Percentiles rank a stretch among this genome's conserved stretches.
Conservation (phyloP, 1,139 yeast genomes). For the Entelexis sorbosivorans region DNA sequence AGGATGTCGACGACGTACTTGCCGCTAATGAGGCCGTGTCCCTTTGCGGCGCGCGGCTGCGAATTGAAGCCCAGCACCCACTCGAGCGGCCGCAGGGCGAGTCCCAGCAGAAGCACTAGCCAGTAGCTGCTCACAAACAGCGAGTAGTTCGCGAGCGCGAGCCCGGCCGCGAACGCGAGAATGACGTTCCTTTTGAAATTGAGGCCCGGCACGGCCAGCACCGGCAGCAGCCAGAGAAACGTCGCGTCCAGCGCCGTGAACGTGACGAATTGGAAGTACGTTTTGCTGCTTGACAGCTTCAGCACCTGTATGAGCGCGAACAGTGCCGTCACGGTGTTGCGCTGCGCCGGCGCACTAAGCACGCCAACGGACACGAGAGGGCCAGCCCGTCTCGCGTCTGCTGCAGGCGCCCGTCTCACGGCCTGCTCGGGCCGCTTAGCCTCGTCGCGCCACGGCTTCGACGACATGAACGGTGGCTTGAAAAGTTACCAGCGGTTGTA, state of each 20-base stretch:
- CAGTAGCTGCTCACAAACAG: conserved; percentile 29
- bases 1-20: conserved; percentile 73
- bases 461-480: conserved; percentile 7
- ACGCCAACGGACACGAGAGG: conserved; percentile 31
- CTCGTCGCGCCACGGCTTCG: conserved; percentile 17
- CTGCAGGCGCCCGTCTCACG: neutral
- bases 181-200: conserved; percentile 39
- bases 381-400: conserved; percentile 1
- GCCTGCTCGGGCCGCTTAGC: neutral
- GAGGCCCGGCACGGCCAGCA: conserved; percentile 63
- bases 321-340: conserved; percentile 53
- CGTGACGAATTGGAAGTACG: conserved; percentile 39
- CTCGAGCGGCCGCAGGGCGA: neutral
- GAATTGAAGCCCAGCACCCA: neutral
- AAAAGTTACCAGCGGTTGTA: conserved; percentile 4
- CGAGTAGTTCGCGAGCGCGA: conserved; percentile 33
- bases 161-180: conserved; percentile 30
- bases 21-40: conserved; percentile 56
- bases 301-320: conserved; percentile 67
- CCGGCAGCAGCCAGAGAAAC: conserved; percentile 58
- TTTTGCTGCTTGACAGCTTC: conserved; percentile 42
- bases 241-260: conserved; percentile 62
- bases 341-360: conserved; percentile 67
- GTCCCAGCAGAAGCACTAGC: conserved; percentile 41
- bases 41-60: neutral